These are phyloP conservation scores for Nicotiana attenuata DNA, from an alignment of 257 asterid genomes.

Conservation along the genomic window DNA sequence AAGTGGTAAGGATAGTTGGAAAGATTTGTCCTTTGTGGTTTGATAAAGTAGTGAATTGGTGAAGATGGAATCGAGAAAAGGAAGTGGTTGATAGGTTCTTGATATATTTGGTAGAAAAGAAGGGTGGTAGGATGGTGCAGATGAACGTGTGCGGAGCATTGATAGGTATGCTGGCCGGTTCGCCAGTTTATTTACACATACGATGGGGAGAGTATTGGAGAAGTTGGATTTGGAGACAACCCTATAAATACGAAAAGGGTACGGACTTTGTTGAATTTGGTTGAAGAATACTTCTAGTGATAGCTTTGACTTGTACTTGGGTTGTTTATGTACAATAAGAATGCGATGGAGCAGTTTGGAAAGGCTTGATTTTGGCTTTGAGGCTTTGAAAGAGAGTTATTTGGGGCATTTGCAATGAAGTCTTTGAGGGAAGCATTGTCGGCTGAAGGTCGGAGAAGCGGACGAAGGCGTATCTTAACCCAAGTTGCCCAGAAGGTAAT, in stretches of 20 bases:
- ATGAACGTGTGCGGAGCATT: conserved; percentile 74
- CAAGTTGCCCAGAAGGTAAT: conserved; percentile 44
- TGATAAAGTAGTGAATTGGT: conserved; percentile 77
- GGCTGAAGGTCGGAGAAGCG: conserved; percentile 54
- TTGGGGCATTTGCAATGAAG: conserved; percentile 73
- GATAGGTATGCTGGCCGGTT: conserved; percentile 75
- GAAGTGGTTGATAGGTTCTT: conserved; percentile 45
- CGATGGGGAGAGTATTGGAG: conserved; percentile 78
- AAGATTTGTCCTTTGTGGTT: conserved; percentile 51
- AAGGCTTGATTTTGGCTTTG: conserved; percentile 69
- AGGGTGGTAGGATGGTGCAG: conserved; percentile 84
- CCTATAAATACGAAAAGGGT: conserved; percentile 82
- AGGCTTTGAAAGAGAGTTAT: conserved; percentile 71
- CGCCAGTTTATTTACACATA: conserved; percentile 85
- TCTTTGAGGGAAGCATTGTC: conserved; percentile 70
- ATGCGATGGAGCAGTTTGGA: conserved; percentile 73
- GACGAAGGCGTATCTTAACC: conserved; percentile 31
- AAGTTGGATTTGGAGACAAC: conserved; percentile 51
- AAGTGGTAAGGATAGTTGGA: conserved; percentile 72
- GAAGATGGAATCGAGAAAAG: conserved; percentile 37
- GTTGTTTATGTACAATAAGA: conserved; percentile 67
- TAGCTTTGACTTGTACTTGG: conserved; percentile 81
- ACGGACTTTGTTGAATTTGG: conserved; percentile 69
- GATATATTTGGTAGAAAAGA: conserved; percentile 65
- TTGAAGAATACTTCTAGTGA: conserved; percentile 68